A percentile compares a stretch with the other conserved stretches of the same genome.
Evolutionary conservation across 2,329 filamentous ascomycete species (phyloP).

Genomic region (Leptographium wingfieldii): DNA sequence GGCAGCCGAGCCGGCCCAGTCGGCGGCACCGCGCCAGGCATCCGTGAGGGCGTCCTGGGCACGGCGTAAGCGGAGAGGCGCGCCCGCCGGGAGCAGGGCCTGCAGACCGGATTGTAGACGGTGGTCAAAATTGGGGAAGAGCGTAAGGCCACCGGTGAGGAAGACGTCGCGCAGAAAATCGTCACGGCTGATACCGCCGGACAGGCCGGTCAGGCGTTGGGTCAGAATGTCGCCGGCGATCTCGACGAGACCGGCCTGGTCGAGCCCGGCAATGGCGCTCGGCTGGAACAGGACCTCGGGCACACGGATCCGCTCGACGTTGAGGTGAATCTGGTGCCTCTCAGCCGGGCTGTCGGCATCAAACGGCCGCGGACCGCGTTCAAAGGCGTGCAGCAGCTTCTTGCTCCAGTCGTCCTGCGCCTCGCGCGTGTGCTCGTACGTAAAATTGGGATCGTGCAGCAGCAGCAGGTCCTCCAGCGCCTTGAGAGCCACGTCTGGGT

Average conservation of each 20-base stretch:
- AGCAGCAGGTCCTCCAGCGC: conserved; percentile 74
- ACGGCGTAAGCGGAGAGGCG: conserved; percentile 55
- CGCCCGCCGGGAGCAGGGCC: conserved; percentile 56
- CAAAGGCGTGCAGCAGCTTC: conserved; percentile 77
- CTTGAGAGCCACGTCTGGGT: conserved; percentile 62
- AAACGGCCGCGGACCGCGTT: conserved; percentile 77
- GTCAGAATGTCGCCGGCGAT: conserved; percentile 82
- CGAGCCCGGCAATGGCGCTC: conserved; percentile 68
- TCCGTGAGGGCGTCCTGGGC: conserved; percentile 71
- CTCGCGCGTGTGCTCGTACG: conserved; percentile 81
- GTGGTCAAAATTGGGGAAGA: conserved; percentile 81
- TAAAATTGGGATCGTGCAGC: conserved; percentile 76
- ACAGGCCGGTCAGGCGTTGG: conserved; percentile 54
- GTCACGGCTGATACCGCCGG: conserved; percentile 36
- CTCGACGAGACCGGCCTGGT: conserved; percentile 88
- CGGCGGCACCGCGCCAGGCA: conserved; percentile 85
- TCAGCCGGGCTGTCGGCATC: conserved; percentile 68
- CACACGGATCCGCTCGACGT: conserved; percentile 89
- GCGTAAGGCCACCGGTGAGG: conserved; percentile 81
- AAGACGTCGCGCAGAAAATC: conserved; percentile 78
- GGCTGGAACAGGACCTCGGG: conserved; percentile 91
- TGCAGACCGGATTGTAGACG: conserved; percentile 61
- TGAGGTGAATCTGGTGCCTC: conserved; percentile 81
- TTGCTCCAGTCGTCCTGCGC: conserved; percentile 95
- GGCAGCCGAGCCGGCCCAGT: conserved; percentile 56